Evolutionary conservation across 495 filamentous ascomycete genomes (phyloP), one percentile per base, ranked within the genome.

Genomic region (Parathielavia hyrcaniae): DNA sequence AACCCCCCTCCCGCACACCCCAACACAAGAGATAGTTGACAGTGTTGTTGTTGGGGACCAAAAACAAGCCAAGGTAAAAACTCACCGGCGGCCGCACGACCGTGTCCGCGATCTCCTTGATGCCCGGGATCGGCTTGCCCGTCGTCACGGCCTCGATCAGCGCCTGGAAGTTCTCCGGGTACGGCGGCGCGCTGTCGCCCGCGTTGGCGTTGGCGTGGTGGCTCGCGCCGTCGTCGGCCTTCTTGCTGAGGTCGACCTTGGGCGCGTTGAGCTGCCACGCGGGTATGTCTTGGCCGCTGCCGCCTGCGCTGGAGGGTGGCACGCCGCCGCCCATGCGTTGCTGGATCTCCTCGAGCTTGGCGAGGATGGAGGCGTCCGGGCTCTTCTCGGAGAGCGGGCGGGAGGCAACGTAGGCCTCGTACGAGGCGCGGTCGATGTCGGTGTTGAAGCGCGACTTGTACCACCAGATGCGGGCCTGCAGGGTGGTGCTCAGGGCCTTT

Each of bases 121-220:
- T 95, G 2, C 93, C 93, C 0, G 90, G 88, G 50, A 98, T 87
- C 5, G 86, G 84, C 68, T 90, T 82, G 44, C 90, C 91, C 19
- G 80, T 86, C 5, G 86, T 87, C 61, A 98, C 89, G 34, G 97
- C 83, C 44, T 89, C 90, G 38, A 96, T 85, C 50, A 98, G 91
- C 57, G 92, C 85, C 30, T 88, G 84, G 66, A 98, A 97, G 3
- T 86, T 87, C 23, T 83, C 84, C 5, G 93, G 93, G 68, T 96
- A 96, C 4, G 86, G 82, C 44, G 83, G 82, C 44, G 83, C 71
- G 11, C 46, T 57, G 35, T 64, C 73, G 23, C 79, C 75, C 14
- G 67, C 65, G 45, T 65, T 66, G 26, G 59, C 57, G 11, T n/a
- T n/a, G n/a, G n/a, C n/a, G n/a, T n/a, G n/a, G n/a, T 66, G 50